Evolutionary conservation across 225 moss, liverwort and hornwort genomes (phyloP), one percentile per base, ranked within the genome.

Genomic region (Marchantia polymorpha): DNA sequence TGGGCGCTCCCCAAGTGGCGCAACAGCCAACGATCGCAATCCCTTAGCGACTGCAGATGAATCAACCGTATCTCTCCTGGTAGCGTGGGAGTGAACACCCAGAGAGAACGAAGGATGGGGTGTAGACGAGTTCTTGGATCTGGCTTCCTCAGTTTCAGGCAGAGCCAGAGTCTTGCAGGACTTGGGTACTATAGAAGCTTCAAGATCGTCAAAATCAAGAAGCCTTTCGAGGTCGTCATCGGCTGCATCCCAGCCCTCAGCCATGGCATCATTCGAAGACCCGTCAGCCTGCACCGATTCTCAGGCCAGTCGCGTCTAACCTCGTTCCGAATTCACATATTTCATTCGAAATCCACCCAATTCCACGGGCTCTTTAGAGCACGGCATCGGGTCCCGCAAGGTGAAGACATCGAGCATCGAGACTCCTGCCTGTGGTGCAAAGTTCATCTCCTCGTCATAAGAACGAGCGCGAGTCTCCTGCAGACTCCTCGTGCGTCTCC

Each of bases 161-260:
- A 11, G 13, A 16, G 51, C 27, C 14, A 12, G 17, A 47, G 8
- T 7, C 23, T 60, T 69, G 26, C 73, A 65, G 29, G 64, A 77
- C 52, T 27, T 27, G 15, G 19, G 16, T n/a, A 55, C 23, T 12
- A 54, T 13, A 12, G 69, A 22, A 7, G 72, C 19, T 51, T 83
- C 75, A 73, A 81, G 17, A 54, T 81, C 71, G 23, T 78, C 86
- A 53, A 83, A 80, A 22, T 85, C 80, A 12, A 85, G 78, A 66
- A 86, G 83, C 53, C 70, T 78, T 54, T 86, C 86, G 8, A 83
- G 75, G n/a, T 83, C 83, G 13, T 86, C 83, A 50, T 70, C 81
- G 20, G 61, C 73, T 60, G 74, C 65, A 17, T 64, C 59, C 78
- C 78, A 79, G 25, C 52, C 50, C 30, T 61, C 68, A 19, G 22